Conservation (phyloP, 106 monocot species). For the Dendrobium huoshanense region DNA sequence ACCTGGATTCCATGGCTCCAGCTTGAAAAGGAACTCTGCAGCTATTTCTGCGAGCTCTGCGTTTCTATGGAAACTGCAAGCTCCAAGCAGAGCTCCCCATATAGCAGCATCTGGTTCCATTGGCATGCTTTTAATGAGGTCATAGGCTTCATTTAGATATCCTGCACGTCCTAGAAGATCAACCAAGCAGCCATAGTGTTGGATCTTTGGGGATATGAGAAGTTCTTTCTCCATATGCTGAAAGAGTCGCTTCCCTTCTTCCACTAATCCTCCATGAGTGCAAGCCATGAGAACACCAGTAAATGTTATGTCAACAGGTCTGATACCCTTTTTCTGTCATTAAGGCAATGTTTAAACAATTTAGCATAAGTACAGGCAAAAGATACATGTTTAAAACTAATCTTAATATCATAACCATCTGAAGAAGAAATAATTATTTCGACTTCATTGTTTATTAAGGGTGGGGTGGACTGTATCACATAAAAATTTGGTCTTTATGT, state of each 20-base stretch:
- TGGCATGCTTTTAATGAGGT: slow-evolving; percentile 50
- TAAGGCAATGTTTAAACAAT: background rate
- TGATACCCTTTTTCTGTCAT: slow-evolving; percentile 28
- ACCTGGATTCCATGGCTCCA: slow-evolving; percentile 69
- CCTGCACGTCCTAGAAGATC: slow-evolving; percentile 68
- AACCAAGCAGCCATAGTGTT: slow-evolving; percentile 84
- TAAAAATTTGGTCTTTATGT: no score
- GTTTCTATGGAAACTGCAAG: slow-evolving; percentile 69
- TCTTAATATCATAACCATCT: background rate
- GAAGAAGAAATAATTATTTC: background rate
- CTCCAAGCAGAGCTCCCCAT: slow-evolving; percentile 79
- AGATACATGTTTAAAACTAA: no score
- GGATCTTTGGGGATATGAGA: slow-evolving; percentile 38
- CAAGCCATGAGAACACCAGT: slow-evolving; percentile 63
- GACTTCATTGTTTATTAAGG: background rate
- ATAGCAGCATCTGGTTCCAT: slow-evolving; percentile 61
- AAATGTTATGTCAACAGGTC: slow-evolving; percentile 64
- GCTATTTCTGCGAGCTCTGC: slow-evolving; percentile 54
- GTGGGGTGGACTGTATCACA: no score
- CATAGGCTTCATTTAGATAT: slow-evolving; percentile 37
- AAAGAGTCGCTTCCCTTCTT: slow-evolving; percentile 37
- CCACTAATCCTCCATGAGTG: slow-evolving; percentile 59
- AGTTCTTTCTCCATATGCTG: slow-evolving; percentile 42
- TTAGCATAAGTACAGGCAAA: background rate
- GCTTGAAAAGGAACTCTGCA: slow-evolving; percentile 31